phyloP scores from a whole-genome alignment of 192 early-diverging fungal genomes.

The Physocladia obscura region DNA sequence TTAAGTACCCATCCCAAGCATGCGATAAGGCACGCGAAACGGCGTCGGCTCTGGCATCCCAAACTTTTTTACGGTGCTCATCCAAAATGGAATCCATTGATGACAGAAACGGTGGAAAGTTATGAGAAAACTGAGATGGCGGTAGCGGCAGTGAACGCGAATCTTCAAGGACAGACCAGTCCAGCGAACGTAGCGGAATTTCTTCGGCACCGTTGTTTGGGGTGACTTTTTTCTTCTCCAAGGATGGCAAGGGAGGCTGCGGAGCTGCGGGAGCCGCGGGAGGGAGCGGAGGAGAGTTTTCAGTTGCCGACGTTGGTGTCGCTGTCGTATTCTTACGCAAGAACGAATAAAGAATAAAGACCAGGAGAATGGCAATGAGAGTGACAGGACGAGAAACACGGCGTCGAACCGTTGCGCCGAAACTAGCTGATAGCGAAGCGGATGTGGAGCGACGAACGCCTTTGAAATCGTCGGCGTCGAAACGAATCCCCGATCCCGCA shows the following conservation, averaged over 20 bases:
- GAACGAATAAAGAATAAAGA: neutral
- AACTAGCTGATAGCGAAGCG: neutral
- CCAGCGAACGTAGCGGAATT: neutral
- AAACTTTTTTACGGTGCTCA: constrained; percentile 5
- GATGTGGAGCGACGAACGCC: neutral
- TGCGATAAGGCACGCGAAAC: constrained; percentile 71
- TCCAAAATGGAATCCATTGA: neutral
- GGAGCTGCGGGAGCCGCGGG: neutral
- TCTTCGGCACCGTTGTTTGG: too few relatives aligned
- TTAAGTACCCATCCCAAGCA: constrained; percentile 79
- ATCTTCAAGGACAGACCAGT: constrained; percentile 7
- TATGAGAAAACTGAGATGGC: neutral
- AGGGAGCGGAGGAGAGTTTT: neutral
- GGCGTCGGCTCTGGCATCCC: constrained; percentile 25
- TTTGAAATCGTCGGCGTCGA: neutral
- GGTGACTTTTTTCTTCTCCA: too few relatives aligned
- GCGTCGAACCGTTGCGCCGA: neutral
- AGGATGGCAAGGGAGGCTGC: neutral
- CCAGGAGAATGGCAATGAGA: neutral
- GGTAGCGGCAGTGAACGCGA: constrained; percentile 1
- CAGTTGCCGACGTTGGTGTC: neutral
- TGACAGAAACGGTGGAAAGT: neutral
- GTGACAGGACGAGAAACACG: constrained; percentile 2
- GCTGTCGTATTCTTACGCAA: neutral
- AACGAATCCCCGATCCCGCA: neutral